Evolutionary conservation across 352 stramenopile genomes (phyloP).

Genomic region (Pythium periplocum): DNA sequence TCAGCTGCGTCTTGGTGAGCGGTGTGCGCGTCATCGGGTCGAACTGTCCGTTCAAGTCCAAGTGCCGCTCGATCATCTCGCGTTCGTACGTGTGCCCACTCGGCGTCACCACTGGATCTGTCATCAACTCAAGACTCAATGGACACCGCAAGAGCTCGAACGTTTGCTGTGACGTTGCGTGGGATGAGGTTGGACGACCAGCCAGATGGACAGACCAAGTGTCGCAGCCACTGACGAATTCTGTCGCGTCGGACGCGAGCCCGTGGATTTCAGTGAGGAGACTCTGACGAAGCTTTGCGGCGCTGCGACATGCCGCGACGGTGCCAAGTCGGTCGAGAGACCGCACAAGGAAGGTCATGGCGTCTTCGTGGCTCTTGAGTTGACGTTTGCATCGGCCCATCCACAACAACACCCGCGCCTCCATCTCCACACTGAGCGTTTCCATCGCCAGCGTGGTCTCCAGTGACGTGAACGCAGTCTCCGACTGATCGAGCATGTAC

Average conservation of each 20-base stretch:
- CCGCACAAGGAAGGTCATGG: conserved; percentile 36
- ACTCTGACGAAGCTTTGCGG: conserved; percentile 32
- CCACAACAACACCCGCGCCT: conserved; percentile 53
- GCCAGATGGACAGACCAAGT: not conserved
- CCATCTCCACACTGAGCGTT: conserved; percentile 11
- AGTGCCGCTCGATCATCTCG: conserved; percentile 57
- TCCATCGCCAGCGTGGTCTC: conserved; percentile 36
- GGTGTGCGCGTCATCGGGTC: conserved; percentile 52
- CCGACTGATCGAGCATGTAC: conserved; percentile 41
- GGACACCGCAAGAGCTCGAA: conserved; percentile 64
- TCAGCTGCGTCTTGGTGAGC: conserved; percentile 40
- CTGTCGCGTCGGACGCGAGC: conserved; percentile 30
- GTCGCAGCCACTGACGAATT: conserved; percentile 3
- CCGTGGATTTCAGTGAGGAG: conserved; percentile 67
- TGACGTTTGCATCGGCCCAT: conserved; percentile 54
- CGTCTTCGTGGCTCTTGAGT: conserved; percentile 42
- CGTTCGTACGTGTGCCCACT: conserved; percentile 61
- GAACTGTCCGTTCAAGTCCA: conserved; percentile 53
- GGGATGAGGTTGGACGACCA: not conserved
- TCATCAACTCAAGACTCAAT: conserved; percentile 56
- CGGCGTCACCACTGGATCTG: conserved; percentile 57
- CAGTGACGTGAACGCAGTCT: conserved; percentile 41
- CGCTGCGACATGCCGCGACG: conserved; percentile 9
- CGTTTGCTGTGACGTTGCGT: conserved; percentile 43
- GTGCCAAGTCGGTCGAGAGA: conserved; percentile 49